A percentile compares a stretch with the other conserved stretches of the same genome.
Conservation (phyloP, 2,329 filamentous ascomycete species). For the Colletotrichum musae region DNA sequence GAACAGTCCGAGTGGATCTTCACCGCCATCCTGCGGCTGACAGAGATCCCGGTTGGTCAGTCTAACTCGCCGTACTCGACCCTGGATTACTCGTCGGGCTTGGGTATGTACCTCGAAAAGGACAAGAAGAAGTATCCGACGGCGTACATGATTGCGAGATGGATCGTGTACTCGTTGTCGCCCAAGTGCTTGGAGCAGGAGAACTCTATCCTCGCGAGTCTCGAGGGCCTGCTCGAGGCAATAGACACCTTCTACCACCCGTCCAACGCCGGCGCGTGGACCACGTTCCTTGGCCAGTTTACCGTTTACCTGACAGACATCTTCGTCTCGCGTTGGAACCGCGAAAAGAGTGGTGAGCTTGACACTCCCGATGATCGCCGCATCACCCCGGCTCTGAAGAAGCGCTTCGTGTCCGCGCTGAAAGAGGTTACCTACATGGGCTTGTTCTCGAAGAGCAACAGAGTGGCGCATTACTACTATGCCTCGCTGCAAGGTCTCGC, state of each 20-base stretch:
- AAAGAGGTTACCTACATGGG: constrained; percentile 98
- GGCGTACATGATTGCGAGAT: constrained; percentile 91
- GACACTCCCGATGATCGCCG: constrained; percentile 85
- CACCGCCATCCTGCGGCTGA: constrained; percentile 87
- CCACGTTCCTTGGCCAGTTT: constrained; percentile 88
- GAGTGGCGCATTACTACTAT: constrained; percentile 92
- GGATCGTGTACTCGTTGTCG: constrained; percentile 94
- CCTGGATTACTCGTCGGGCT: constrained; percentile 85
- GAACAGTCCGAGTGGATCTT: constrained; percentile 95
- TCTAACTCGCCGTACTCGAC: constrained; percentile 92
- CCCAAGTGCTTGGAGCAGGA: constrained; percentile 83
- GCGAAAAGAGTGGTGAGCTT: constrained; percentile 93
- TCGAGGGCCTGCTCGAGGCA: constrained; percentile 93
- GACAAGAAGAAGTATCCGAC: constrained; percentile 95
- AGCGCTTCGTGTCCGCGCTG: constrained; percentile 89
- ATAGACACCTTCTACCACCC: constrained; percentile 99
- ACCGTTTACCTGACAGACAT: constrained; percentile 95
- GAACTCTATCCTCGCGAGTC: constrained; percentile 84
- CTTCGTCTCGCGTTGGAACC: constrained; percentile 98
- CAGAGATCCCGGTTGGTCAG: constrained; percentile 97
- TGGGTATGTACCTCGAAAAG: constrained; percentile 89
- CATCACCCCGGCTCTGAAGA: constrained; percentile 86
- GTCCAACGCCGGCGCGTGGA: constrained; percentile 95
- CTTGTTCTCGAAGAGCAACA: constrained; percentile 94
- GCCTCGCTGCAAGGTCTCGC: constrained; percentile 91